These are phyloP conservation scores for Nowakowskiella sp. DNA, from an alignment of 192 early-diverging fungal genomes.

Conservation along the genomic window DNA sequence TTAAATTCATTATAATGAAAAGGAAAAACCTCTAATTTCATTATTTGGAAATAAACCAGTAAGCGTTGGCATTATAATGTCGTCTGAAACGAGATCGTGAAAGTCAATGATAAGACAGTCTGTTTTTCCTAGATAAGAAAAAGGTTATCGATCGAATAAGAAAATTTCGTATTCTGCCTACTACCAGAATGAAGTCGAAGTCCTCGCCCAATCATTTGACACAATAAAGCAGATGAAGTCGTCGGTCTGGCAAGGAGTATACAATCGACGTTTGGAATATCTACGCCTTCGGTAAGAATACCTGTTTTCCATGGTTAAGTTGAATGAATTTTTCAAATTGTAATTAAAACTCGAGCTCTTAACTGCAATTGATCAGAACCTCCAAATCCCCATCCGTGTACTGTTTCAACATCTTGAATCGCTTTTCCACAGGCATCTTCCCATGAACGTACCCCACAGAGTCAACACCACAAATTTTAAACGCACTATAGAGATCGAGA, in stretches of 20 bases:
- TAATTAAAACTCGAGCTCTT: too few species aligned
- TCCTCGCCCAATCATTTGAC: conserved; percentile 94
- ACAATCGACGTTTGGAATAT: conserved; percentile 85
- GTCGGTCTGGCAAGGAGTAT: conserved; percentile 84
- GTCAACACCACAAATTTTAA: conserved; percentile 32
- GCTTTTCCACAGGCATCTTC: conserved; percentile 39
- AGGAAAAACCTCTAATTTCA: conserved; percentile 42
- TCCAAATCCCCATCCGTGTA: conserved; percentile 57
- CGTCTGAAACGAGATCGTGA: conserved; percentile 56
- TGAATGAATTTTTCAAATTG: not conserved
- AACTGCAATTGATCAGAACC: conserved; percentile 83
- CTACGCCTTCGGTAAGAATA: conserved; percentile 63
- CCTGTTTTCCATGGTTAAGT: not conserved
- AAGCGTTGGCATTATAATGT: conserved; percentile 57
- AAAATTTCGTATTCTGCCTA: not conserved
- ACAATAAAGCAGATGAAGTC: conserved; percentile 70
- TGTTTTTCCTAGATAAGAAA: conserved; percentile 38
- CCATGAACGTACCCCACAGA: conserved; percentile 45
- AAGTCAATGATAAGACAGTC: conserved; percentile 83
- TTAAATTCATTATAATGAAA: too few species aligned
- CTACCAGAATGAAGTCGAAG: conserved; percentile 60
- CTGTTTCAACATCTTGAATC: conserved; percentile 48
- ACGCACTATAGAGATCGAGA: conserved; percentile 41
- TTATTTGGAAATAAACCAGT: conserved; percentile 63
- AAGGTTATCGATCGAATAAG: not conserved